Evolutionary conservation across 1,284 basidiomycete species (phyloP).

Genomic region (Erythrobasidium hasegawianum): DNA sequence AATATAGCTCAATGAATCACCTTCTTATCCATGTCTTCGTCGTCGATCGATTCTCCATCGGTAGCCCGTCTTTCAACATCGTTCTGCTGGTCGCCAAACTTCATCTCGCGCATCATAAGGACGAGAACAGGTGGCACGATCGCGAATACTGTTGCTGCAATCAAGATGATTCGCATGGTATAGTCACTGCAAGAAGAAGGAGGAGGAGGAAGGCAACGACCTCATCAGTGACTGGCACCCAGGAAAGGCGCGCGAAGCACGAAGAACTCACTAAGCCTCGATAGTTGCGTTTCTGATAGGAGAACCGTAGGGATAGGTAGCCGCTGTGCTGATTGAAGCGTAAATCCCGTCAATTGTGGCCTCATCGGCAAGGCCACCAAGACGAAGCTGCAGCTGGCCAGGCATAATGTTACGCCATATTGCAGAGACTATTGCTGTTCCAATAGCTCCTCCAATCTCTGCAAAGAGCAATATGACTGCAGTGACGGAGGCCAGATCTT

Average conservation of each 20-base stretch:
- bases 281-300: slow-evolving; percentile 46
- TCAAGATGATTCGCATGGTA: slow-evolving; percentile 58
- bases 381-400: slow-evolving; percentile 55
- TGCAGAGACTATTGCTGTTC: slow-evolving; percentile 58
- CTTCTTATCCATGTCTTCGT: background rate
- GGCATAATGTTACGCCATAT: slow-evolving; percentile 65
- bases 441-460: slow-evolving; percentile 72
- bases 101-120: slow-evolving; percentile 38
- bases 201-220: too few relatives aligned
- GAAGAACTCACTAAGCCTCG: slow-evolving; percentile 38
- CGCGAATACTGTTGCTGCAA: slow-evolving; percentile 53
- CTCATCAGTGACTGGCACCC: too few relatives aligned
- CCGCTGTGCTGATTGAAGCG: slow-evolving; percentile 46
- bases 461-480: slow-evolving; percentile 74
- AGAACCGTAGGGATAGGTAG: slow-evolving; percentile 46
- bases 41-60: slow-evolving; percentile 18
- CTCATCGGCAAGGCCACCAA: slow-evolving; percentile 49
- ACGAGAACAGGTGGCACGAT: slow-evolving; percentile 39
- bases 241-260: too few relatives aligned
- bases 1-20: too few relatives aligned
- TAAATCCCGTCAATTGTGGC: slow-evolving; percentile 43
- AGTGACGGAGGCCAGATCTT: slow-evolving; percentile 73
- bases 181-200: slow-evolving; percentile 47
- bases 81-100: slow-evolving; percentile 40
- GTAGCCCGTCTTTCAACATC: slow-evolving; percentile 39